Evolutionary conservation across 805 yeast genomes (phyloP).

Genomic region (Cyberlindnera americana): DNA sequence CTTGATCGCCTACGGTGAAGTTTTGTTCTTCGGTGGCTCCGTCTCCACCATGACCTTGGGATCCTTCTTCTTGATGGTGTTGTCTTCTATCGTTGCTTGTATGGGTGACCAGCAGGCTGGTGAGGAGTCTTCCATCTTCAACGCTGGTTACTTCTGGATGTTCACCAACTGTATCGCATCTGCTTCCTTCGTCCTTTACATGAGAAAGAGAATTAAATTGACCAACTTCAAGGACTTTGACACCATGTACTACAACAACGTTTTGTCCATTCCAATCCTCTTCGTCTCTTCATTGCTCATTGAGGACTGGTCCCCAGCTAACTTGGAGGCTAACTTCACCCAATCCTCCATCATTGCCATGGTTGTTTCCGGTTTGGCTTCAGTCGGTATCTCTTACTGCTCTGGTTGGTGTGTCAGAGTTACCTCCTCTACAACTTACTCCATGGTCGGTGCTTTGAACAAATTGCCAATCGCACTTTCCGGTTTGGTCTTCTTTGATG

Average conservation of each 20-base stretch:
- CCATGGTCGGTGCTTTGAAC: conserved; percentile 99
- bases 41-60: conserved; percentile 88
- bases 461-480: conserved; percentile 96
- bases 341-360: conserved; percentile 70
- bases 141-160: conserved; percentile 96
- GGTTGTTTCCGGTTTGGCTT: conserved; percentile 89
- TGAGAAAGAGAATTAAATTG: conserved; percentile 97
- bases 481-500: conserved; percentile 92
- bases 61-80: conserved; percentile 87
- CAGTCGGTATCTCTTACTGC: conserved; percentile 97
- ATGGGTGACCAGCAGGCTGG: conserved; percentile 63
- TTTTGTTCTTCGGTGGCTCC: conserved; percentile 90
- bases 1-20: conserved; percentile 97
- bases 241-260: conserved; percentile 97
- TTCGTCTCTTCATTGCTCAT: conserved; percentile 67
- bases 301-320: conserved; percentile 91
- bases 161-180: conserved; percentile 88
- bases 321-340: conserved; percentile 71
- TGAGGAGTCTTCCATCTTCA: conserved; percentile 35
- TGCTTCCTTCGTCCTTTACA: conserved; percentile 87
- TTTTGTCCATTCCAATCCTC: conserved; percentile 88
- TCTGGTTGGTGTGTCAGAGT: conserved; percentile 99
- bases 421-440: conserved; percentile 96
- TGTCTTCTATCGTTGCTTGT: conserved; percentile 94
- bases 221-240: conserved; percentile 96